Conservation (phyloP, 2,329 filamentous ascomycete genomes). For the Trichoderma brevicompactum region DNA sequence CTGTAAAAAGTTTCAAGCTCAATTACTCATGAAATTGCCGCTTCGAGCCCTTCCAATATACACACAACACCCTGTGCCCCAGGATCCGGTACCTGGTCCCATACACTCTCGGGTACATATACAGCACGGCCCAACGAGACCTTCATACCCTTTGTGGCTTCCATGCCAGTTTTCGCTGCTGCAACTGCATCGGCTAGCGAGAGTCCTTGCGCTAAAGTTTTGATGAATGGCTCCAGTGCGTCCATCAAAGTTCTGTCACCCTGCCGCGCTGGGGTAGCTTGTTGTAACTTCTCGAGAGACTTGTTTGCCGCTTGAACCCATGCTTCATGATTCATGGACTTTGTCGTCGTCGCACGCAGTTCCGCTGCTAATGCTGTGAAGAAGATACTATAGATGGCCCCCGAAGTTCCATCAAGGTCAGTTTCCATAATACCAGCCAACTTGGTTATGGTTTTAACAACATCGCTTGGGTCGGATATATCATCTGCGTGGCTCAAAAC, state of each 20-base stretch:
- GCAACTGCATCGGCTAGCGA: background rate
- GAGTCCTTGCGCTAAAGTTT: background rate
- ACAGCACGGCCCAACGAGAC: background rate
- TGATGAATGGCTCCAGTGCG: background rate
- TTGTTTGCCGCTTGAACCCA: background rate
- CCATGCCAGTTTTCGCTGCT: constrained; percentile 6
- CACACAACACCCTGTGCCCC: background rate
- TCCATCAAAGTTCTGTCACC: background rate
- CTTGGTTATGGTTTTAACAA: background rate
- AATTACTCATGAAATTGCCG: background rate
- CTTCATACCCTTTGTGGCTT: constrained; percentile 1
- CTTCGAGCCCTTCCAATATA: background rate
- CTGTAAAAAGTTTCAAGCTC: background rate
- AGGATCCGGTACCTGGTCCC: constrained; percentile 3
- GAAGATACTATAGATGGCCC: background rate
- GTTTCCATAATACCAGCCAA: background rate
- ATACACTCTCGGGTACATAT: constrained; percentile 1
- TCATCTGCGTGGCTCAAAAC: background rate
- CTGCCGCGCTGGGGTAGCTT: background rate
- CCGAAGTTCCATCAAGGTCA: background rate
- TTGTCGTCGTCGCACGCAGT: background rate
- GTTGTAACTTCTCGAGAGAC: background rate
- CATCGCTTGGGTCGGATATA: background rate
- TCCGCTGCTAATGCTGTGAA: background rate
- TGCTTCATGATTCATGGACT: background rate